Evolutionary conservation across 2,329 filamentous ascomycete species (phyloP).

Genomic region (Epichloe scottii): DNA sequence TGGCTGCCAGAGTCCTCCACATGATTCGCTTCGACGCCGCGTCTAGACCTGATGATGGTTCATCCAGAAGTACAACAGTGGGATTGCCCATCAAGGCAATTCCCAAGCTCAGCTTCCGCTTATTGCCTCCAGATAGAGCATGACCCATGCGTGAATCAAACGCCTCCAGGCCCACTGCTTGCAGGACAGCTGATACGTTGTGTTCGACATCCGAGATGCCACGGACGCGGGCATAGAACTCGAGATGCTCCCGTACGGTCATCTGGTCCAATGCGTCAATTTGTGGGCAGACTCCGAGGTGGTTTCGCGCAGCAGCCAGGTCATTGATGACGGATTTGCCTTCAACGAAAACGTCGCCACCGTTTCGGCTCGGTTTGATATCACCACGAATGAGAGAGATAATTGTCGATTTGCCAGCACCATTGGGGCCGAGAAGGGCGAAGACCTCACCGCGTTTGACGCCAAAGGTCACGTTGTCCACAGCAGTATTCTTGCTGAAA

Average conservation of each 20-base stretch:
- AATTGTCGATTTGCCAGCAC: conserved; percentile 82
- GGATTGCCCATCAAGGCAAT: conserved; percentile 92
- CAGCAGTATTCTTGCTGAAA: conserved; percentile 63
- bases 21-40: conserved; percentile 84
- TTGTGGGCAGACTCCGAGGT: conserved; percentile 86
- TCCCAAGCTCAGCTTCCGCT: conserved; percentile 78
- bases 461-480: conserved; percentile 80
- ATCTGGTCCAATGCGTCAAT: conserved; percentile 81
- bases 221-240: conserved; percentile 76
- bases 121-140: conserved; percentile 80
- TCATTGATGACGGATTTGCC: conserved; percentile 60
- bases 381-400: conserved; percentile 88
- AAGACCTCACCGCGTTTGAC: conserved; percentile 74
- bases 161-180: conserved; percentile 61
- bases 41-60: conserved; percentile 80
- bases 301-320: conserved; percentile 57
- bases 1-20: conserved; percentile 72
- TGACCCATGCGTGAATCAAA: conserved; percentile 65
- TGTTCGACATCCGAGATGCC: conserved; percentile 63
- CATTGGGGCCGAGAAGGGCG: conserved; percentile 79
- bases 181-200: conserved; percentile 68
- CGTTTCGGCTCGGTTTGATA: conserved; percentile 54
- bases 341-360: conserved; percentile 75
- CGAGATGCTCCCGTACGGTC: conserved; percentile 76
- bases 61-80: conserved; percentile 74